Evolutionary conservation across 192 early-diverging fungal species (phyloP).

Genomic region (Backusella tarrabulga): DNA sequence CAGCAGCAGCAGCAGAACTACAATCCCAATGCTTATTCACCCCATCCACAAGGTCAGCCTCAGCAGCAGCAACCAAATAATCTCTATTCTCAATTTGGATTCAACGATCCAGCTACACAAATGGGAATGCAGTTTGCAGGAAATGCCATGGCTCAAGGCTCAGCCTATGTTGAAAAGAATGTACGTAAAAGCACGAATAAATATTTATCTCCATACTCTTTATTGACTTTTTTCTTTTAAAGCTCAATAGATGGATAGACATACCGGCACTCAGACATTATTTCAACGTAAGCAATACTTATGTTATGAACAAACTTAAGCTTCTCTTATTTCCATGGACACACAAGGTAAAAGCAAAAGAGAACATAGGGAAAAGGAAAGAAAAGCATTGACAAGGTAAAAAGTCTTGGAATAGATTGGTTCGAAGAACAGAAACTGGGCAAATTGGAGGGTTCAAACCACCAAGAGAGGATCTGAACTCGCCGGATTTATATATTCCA

Average conservation of each 20-base stretch:
- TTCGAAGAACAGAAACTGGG: constrained; percentile 74
- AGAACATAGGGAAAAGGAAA: not conserved
- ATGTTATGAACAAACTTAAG: constrained; percentile 85
- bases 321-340: constrained; percentile 90
- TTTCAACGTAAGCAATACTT: constrained; percentile 94
- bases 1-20: not conserved
- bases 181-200: constrained; percentile 42
- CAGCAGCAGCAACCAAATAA: constrained; percentile 22
- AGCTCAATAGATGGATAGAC: constrained; percentile 85
- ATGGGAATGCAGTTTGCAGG: constrained; percentile 95
- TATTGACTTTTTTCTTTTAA: not conserved
- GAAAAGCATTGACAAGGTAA: not conserved
- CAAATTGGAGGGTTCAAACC: constrained; percentile 75
- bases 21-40: constrained; percentile 12
- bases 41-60: constrained; percentile 7
- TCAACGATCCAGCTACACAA: constrained; percentile 78
- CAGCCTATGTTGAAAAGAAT: constrained; percentile 89
- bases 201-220: too few species aligned
- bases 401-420: constrained; percentile 77
- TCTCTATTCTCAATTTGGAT: constrained; percentile 46
- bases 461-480: constrained; percentile 91
- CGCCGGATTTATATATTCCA: constrained; percentile 97
- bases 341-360: constrained; percentile 55
- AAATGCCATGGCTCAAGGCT: constrained; percentile 77
- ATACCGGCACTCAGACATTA: constrained; percentile 85